Percentiles rank a stretch among this genome's conserved stretches.
These are phyloP conservation scores for Ogataea kodamae DNA, from an alignment of 805 yeast genomes.

Conservation along the genomic window DNA sequence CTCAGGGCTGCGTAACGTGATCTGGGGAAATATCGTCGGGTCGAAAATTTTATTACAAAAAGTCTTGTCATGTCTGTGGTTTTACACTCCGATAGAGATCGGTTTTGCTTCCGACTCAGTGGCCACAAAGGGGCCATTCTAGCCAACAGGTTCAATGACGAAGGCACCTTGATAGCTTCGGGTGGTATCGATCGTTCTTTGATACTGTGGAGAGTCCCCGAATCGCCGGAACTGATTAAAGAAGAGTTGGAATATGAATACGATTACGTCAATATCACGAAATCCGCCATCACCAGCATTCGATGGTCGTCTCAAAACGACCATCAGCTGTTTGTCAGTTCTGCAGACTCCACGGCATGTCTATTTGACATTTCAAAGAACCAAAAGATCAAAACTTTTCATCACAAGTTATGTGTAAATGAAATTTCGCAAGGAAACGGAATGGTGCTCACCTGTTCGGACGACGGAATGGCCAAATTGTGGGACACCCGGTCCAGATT, in stretches of 20 bases:
- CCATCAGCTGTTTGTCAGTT: conserved; percentile 42
- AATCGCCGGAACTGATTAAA: conserved; percentile 5
- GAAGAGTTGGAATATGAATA: conserved; percentile 17
- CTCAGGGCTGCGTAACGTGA: conserved; percentile 11
- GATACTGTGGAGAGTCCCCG: conserved; percentile 30
- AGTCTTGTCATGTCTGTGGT: conserved; percentile 5
- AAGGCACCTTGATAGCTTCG: conserved; percentile 55
- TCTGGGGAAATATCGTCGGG: conserved; percentile 8
- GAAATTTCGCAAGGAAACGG: conserved; percentile 41
- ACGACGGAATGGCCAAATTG: conserved; percentile 54
- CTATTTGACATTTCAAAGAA: conserved; percentile 64
- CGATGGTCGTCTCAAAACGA: conserved; percentile 49
- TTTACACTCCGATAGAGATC: conserved; percentile 1
- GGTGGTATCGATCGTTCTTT: conserved; percentile 59
- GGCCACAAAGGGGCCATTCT: conserved; percentile 56
- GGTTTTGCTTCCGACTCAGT: conserved; percentile 35
- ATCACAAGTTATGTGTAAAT: conserved; percentile 44
- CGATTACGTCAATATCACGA: conserved; percentile 36
- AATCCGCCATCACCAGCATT: conserved; percentile 60
- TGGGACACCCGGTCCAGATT: conserved; percentile 67
- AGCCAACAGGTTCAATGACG: conserved; percentile 46
- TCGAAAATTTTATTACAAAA: conserved; percentile 4
- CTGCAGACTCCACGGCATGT: conserved; percentile 61
- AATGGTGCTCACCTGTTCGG: conserved; percentile 51
- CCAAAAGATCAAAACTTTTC: conserved; percentile 47